These are phyloP conservation scores for Lasiosphaeris hirsuta DNA, from an alignment of 495 filamentous ascomycete genomes.

Conservation along the genomic window DNA sequence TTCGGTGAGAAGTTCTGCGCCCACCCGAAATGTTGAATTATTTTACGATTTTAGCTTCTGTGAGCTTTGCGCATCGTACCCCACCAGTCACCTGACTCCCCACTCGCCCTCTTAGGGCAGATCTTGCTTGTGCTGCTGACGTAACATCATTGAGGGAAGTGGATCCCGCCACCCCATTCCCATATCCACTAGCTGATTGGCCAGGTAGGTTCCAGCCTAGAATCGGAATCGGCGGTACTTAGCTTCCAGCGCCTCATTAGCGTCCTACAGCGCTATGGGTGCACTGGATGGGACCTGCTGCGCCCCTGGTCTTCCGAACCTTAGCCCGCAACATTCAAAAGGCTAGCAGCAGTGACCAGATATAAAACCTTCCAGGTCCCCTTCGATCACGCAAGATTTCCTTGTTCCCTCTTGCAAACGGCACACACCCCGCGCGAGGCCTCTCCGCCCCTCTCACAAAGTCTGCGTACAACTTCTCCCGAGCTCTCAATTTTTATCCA, in stretches of 20 bases:
- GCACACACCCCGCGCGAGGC: not conserved
- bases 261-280: not conserved
- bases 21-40: slow-evolving; percentile 22
- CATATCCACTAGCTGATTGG: not conserved
- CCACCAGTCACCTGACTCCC: slow-evolving; percentile 30
- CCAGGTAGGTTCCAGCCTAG: not conserved
- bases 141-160: slow-evolving; percentile 3
- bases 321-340: slow-evolving; percentile 4
- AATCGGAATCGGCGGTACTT: slow-evolving; percentile 13
- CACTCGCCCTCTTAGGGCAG: slow-evolving; percentile 26
- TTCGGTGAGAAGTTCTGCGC: slow-evolving; percentile 16
- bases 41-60: slow-evolving; percentile 32
- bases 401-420: slow-evolving; percentile 16
- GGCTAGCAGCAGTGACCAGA: slow-evolving; percentile 4
- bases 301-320: not conserved
- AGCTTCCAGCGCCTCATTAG: not conserved
- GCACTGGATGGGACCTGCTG: too few relatives aligned
- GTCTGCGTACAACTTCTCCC: not conserved
- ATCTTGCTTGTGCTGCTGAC: slow-evolving; percentile 14
- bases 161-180: not conserved
- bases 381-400: slow-evolving; percentile 22
- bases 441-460: not conserved
- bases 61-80: slow-evolving; percentile 26
- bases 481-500: not conserved
- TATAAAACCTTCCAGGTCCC: slow-evolving; percentile 5